Evolutionary conservation across 1,139 yeast genomes (phyloP).

Genomic region (Saccharomyces hybrid): DNA sequence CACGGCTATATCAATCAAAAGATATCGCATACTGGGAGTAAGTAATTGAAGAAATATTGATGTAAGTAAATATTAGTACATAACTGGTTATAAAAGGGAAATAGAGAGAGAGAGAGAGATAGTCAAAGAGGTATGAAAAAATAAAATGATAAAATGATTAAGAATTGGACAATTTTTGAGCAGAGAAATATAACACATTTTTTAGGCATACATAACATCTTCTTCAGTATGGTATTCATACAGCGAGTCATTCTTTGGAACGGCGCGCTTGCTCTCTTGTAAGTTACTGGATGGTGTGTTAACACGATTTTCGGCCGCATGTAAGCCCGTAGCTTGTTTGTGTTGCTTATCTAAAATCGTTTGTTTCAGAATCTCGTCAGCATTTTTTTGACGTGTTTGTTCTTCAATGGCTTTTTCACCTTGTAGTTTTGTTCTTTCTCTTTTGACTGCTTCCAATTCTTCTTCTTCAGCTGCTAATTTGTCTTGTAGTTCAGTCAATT

Average conservation of each 20-base stretch:
- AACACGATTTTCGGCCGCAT: constrained; percentile 8
- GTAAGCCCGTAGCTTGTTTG: constrained; percentile 12
- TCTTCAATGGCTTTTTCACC: constrained; percentile 14
- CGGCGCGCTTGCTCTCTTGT: not conserved
- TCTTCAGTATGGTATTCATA: constrained; percentile 27
- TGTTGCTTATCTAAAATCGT: constrained; percentile 9
- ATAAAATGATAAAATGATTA: no score
- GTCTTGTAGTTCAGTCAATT: constrained; percentile 12
- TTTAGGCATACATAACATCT: constrained; percentile 16
- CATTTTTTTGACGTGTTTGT: constrained; percentile 11
- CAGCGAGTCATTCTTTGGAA: constrained; percentile 15
- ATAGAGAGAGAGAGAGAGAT: not conserved
- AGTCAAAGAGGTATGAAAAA: not conserved
- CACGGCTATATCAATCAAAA: not conserved
- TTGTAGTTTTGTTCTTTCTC: constrained; percentile 8
- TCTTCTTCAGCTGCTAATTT: constrained; percentile 8
- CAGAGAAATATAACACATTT: not conserved
- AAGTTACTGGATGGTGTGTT: not conserved
- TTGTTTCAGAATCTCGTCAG: constrained; percentile 8
- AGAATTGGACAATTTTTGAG: no score
- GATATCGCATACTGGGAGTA: not conserved
- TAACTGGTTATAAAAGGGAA: not conserved
- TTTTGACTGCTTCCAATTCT: constrained; percentile 9
- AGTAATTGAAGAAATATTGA: not conserved
- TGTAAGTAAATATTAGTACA: not conserved